Percentiles rank a stretch among this genome's conserved stretches.
Evolutionary conservation across 2,329 filamentous ascomycete genomes (phyloP).

Genomic region (Madurella mycetomatis): DNA sequence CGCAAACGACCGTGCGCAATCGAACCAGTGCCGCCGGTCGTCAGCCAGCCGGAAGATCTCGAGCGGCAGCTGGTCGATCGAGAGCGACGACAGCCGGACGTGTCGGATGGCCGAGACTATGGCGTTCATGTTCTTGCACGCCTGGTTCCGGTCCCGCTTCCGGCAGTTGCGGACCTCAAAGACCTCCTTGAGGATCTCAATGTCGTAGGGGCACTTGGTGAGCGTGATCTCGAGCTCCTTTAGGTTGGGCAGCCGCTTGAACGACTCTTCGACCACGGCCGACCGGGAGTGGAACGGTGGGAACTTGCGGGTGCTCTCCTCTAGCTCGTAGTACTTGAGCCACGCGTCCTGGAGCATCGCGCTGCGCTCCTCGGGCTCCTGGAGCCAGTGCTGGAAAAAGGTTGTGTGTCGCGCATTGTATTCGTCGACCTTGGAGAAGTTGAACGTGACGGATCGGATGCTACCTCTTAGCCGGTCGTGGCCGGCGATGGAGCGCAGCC

Average conservation of each 20-base stretch:
- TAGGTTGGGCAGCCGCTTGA: constrained; percentile 38
- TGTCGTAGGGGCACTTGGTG: constrained; percentile 37
- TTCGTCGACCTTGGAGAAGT: constrained; percentile 41
- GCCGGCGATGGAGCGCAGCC: constrained; percentile 41
- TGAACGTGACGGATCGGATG: constrained; percentile 43
- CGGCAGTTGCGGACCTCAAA: constrained; percentile 38
- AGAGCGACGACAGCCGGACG: constrained; percentile 34
- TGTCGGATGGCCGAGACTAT: constrained; percentile 38
- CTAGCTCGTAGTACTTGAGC: constrained; percentile 35
- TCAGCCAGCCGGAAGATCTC: constrained; percentile 37
- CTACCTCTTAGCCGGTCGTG: constrained; percentile 39
- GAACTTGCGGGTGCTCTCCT: constrained; percentile 31
- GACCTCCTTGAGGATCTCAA: constrained; percentile 35
- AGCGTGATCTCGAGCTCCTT: constrained; percentile 39
- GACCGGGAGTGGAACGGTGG: constrained; percentile 35
- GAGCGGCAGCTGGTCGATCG: constrained; percentile 41
- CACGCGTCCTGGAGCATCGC: constrained; percentile 35
- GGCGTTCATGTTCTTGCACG: constrained; percentile 37
- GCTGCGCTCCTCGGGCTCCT: constrained; percentile 35
- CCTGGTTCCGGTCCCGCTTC: constrained; percentile 36
- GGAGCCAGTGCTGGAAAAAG: constrained; percentile 35
- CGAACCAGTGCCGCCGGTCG: constrained; percentile 40
- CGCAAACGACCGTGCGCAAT: constrained; percentile 38
- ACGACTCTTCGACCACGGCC: constrained; percentile 36
- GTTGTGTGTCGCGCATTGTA: constrained; percentile 36